Conservation (phyloP, 1,284 basidiomycete species). For the Inonotus hispidus region DNA sequence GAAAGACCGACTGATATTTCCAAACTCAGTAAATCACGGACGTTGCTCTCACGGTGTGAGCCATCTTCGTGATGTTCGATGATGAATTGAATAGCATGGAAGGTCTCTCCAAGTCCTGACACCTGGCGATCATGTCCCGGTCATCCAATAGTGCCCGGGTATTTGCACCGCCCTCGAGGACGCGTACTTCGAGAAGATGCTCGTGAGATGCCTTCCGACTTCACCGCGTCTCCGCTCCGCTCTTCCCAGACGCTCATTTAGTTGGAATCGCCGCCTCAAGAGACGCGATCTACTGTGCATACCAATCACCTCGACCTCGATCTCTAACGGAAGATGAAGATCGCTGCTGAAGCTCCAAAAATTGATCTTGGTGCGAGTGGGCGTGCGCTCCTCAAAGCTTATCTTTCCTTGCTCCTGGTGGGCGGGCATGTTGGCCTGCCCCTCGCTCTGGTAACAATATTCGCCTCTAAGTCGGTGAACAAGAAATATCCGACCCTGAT, state of each 20-base stretch:
- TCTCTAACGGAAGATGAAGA: background rate
- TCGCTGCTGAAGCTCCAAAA: background rate
- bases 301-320: background rate
- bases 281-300: background rate
- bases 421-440: conserved; percentile 17
- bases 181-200: background rate
- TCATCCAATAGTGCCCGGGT: background rate
- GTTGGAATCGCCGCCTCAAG: background rate
- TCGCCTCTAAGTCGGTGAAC: background rate
- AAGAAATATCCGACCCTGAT: conserved; percentile 12
- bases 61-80: too few relatives aligned
- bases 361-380: conserved; percentile 11
- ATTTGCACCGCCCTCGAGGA: background rate
- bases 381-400: conserved; percentile 5
- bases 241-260: background rate
- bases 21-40: too few relatives aligned
- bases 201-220: background rate
- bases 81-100: too few relatives aligned
- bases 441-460: conserved; percentile 7
- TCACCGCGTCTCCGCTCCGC: background rate
- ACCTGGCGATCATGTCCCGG: background rate
- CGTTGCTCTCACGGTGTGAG: too few relatives aligned
- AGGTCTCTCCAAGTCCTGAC: background rate
- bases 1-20: too few relatives aligned
- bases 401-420: conserved; percentile 2